phyloP scores from a whole-genome alignment of 2,329 filamentous ascomycete genomes.

The Neonectria magnoliae region DNA sequence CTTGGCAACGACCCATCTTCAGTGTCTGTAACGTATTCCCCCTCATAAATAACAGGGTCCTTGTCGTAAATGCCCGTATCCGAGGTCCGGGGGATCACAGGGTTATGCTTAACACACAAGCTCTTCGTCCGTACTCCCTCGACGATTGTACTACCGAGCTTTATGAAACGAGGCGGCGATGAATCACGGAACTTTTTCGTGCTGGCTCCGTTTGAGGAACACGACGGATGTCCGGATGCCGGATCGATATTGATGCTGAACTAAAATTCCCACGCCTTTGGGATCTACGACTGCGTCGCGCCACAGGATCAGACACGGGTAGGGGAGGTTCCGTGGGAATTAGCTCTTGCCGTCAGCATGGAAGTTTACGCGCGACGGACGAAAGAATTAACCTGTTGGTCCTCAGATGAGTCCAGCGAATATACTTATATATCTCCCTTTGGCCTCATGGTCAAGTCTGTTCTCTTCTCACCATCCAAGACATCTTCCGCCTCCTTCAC shows the following conservation, averaged over 20 bases:
- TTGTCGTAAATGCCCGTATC: too few relatives aligned
- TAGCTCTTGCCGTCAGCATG: neutral
- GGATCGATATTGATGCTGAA: neutral
- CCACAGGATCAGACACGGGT: neutral
- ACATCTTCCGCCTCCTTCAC: neutral
- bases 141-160: neutral
- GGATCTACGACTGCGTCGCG: neutral
- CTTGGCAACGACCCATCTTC: too few relatives aligned
- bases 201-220: neutral
- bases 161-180: neutral
- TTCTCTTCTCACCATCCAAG: neutral
- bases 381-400: neutral
- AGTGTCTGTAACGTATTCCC: too few relatives aligned
- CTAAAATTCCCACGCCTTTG: neutral
- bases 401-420: neutral
- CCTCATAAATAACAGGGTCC: too few relatives aligned
- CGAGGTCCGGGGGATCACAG: too few relatives aligned
- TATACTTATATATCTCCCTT: neutral
- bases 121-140: too few relatives aligned
- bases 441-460: neutral
- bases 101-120: too few relatives aligned
- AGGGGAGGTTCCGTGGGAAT: neutral
- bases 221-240: neutral
- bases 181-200: neutral
- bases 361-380: neutral